Conservation (phyloP, 1,284 basidiomycete genomes). For the Ceratobasidium sp. region DNA sequence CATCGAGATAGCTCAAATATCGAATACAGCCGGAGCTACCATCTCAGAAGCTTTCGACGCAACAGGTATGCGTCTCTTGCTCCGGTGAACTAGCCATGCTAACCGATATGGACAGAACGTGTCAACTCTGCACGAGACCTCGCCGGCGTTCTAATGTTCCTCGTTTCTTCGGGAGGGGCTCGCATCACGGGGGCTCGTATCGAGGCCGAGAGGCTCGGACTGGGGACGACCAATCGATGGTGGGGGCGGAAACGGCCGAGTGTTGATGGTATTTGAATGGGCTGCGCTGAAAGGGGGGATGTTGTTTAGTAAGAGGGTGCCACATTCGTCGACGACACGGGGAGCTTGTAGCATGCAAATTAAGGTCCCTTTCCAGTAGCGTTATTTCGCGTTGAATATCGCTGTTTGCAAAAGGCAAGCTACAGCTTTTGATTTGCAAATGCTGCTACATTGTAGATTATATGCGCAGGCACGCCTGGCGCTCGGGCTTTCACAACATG, state of each 20-base stretch:
- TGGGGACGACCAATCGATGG: slow-evolving; percentile 14
- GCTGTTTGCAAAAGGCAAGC: too few relatives aligned
- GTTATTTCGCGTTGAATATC: background rate
- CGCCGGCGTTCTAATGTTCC: slow-evolving; percentile 76
- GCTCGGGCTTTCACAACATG: background rate
- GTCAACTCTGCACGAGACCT: slow-evolving; percentile 72
- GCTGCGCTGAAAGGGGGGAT: background rate
- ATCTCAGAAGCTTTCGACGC: slow-evolving; percentile 11
- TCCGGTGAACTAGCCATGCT: slow-evolving; percentile 19
- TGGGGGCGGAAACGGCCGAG: slow-evolving; percentile 17
- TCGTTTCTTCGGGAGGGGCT: slow-evolving; percentile 71
- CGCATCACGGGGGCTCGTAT: slow-evolving; percentile 78
- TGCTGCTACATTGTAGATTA: background rate
- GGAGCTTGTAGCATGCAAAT: too few relatives aligned
- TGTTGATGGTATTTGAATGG: slow-evolving; percentile 2
- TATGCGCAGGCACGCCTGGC: background rate
- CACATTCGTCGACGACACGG: too few relatives aligned
- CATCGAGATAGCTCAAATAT: slow-evolving; percentile 24
- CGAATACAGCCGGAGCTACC: slow-evolving; percentile 1
- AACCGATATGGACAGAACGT: slow-evolving; percentile 59
- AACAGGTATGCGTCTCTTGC: background rate
- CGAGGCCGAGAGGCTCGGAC: slow-evolving; percentile 26
- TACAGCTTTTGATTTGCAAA: too few relatives aligned
- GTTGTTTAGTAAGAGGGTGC: background rate
- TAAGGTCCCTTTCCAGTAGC: too few relatives aligned